These are phyloP conservation scores for Kickxella alabastrina DNA, from an alignment of 192 early-diverging fungal genomes.

Conservation along the genomic window DNA sequence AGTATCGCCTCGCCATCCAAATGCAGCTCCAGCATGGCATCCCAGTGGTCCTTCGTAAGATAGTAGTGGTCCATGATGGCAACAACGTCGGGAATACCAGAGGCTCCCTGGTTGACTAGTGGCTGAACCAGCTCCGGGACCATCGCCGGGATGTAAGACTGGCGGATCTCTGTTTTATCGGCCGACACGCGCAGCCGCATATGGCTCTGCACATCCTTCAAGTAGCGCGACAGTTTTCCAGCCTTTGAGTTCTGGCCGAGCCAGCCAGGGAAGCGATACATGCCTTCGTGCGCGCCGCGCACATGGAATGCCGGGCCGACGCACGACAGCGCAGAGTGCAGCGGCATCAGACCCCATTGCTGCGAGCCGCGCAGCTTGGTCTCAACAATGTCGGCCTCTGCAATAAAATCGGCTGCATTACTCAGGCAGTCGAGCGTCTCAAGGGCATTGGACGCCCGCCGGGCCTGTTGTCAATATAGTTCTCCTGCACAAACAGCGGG, in stretches of 20 bases:
- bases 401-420: constrained; percentile 83
- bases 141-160: constrained; percentile 75
- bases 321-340: constrained; percentile 80
- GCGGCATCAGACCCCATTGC: constrained; percentile 89
- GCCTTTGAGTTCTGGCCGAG: constrained; percentile 88
- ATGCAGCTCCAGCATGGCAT: constrained; percentile 79
- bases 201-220: constrained; percentile 84
- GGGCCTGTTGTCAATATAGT: constrained; percentile 75
- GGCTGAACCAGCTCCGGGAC: constrained; percentile 41
- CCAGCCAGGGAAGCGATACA: constrained; percentile 61
- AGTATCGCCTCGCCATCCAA: constrained; percentile 54
- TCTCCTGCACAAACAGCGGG: constrained; percentile 94
- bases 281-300: constrained; percentile 57
- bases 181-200: constrained; percentile 77
- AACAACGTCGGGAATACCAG: constrained; percentile 70
- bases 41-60: constrained; percentile 82
- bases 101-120: constrained; percentile 35
- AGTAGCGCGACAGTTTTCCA: constrained; percentile 60
- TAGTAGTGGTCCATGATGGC: constrained; percentile 90
- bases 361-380: constrained; percentile 72
- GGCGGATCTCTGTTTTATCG: constrained; percentile 82
- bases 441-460: constrained; percentile 31
- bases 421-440: constrained; percentile 62
- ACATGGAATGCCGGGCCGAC: constrained; percentile 79
- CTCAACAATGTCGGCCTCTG: constrained; percentile 78